Conservation (phyloP, 1,139 yeast species). For the Saccharomyces pastorianus region DNA sequence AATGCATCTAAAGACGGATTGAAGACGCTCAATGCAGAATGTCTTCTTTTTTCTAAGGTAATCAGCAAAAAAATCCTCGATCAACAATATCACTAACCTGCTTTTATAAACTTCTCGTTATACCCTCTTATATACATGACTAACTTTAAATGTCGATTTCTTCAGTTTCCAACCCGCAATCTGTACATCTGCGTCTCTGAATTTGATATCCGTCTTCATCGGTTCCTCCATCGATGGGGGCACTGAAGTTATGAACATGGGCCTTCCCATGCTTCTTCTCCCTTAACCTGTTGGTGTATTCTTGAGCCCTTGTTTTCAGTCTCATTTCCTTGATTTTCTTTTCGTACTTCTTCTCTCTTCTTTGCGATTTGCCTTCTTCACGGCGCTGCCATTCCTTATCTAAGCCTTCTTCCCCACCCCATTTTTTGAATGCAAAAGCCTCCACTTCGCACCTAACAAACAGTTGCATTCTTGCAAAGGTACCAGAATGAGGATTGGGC, state of each 20-base stretch:
- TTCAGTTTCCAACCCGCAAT: conserved; percentile 81
- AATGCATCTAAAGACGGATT: background rate
- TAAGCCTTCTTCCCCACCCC: conserved; percentile 86
- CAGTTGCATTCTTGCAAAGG: conserved; percentile 86
- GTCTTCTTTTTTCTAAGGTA: background rate
- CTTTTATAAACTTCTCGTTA: background rate
- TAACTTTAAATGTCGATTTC: conserved; percentile 42
- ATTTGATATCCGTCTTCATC: conserved; percentile 40
- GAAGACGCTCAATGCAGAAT: too few relatives aligned
- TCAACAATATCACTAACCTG: background rate
- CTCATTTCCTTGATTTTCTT: conserved; percentile 77
- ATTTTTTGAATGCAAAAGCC: conserved; percentile 81
- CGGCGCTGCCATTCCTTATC: conserved; percentile 90
- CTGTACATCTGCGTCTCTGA: conserved; percentile 57
- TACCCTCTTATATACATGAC: background rate
- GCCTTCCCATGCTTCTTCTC: conserved; percentile 43
- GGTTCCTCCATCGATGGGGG: conserved; percentile 38
- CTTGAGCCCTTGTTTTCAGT: conserved; percentile 85
- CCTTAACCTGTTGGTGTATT: conserved; percentile 62
- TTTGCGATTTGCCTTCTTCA: conserved; percentile 58
- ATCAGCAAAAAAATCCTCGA: background rate
- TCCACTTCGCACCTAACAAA: conserved; percentile 86
- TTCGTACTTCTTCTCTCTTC: conserved; percentile 75
- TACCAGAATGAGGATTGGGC: conserved; percentile 88
- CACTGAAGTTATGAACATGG: conserved; percentile 78